These are phyloP conservation scores for Curvularia sp. DNA, from an alignment of 2,329 filamentous ascomycete species.

Conservation along the genomic window DNA sequence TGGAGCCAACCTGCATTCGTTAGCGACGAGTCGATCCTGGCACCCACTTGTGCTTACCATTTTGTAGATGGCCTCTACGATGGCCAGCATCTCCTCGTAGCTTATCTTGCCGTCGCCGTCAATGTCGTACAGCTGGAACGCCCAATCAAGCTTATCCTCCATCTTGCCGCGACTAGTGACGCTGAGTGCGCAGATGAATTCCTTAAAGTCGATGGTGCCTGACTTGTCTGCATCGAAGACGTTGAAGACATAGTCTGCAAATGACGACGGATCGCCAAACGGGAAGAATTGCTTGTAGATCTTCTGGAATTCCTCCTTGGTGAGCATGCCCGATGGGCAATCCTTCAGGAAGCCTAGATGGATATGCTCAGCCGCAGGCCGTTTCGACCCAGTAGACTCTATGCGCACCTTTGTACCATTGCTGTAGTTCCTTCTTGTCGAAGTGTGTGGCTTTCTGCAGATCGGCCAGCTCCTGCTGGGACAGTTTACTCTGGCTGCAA, in stretches of 20 bases:
- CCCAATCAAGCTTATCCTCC: conserved; percentile 99
- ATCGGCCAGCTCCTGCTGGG: conserved; percentile 92
- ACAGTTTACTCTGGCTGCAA: conserved; percentile 94
- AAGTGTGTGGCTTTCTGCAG: conserved; percentile 98
- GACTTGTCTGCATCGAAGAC: conserved; percentile 98
- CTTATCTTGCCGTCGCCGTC: conserved; percentile 99
- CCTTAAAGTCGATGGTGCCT: conserved; percentile 98
- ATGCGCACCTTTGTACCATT: conserved; percentile 96
- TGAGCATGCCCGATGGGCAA: conserved; percentile 94
- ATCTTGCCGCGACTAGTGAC: conserved; percentile 97
- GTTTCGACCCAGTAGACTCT: background rate
- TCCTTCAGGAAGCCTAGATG: conserved; percentile 94
- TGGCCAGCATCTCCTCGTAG: conserved; percentile 98
- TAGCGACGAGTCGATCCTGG: conserved; percentile 15
- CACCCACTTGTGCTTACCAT: conserved; percentile 69
- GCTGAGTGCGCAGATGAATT: conserved; percentile 97
- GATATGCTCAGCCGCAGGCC: conserved; percentile 27
- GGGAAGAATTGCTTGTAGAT: conserved; percentile 99
- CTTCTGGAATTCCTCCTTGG: conserved; percentile 98
- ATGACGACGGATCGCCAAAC: conserved; percentile 95
- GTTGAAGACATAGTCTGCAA: conserved; percentile 99
- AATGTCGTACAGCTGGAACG: conserved; percentile 98
- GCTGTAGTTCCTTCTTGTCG: conserved; percentile 98
- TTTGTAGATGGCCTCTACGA: conserved; percentile 99
- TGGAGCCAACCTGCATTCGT: conserved; percentile 80